phyloP scores from a whole-genome alignment of 2,329 filamentous ascomycete species.

The Fonsecaea erecta region DNA sequence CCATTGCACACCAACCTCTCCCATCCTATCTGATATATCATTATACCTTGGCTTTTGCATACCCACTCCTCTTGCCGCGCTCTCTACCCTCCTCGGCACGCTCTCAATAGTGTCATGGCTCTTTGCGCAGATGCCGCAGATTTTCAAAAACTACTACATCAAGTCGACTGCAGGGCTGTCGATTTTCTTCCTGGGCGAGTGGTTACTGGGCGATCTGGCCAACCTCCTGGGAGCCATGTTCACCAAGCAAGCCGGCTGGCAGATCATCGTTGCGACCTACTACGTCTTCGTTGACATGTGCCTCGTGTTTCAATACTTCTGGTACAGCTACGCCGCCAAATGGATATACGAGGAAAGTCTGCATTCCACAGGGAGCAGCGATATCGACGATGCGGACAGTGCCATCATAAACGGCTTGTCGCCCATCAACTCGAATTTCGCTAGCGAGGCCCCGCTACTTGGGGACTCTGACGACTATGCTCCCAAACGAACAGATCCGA shows the following conservation, averaged over 20 bases:
- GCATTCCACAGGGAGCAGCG: constrained; percentile 38
- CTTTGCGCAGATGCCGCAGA: constrained; percentile 71
- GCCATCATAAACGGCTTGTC: constrained; percentile 46
- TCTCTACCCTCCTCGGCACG: constrained; percentile 64
- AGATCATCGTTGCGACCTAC: constrained; percentile 67
- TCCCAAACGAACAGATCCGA: constrained; percentile 25
- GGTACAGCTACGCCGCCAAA: constrained; percentile 65
- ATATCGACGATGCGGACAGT: constrained; percentile 39
- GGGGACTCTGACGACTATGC: constrained; percentile 20
- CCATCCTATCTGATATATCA: constrained; percentile 62
- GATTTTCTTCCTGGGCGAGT: constrained; percentile 68
- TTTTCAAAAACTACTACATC: constrained; percentile 69
- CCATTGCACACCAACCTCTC: constrained; percentile 64
- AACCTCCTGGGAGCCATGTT: constrained; percentile 68
- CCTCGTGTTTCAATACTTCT: constrained; percentile 67
- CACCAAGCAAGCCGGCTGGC: constrained; percentile 68
- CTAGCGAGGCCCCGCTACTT: constrained; percentile 18
- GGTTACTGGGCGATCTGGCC: constrained; percentile 67
- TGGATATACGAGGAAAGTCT: constrained; percentile 47
- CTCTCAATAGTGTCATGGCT: constrained; percentile 70
- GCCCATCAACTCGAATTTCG: constrained; percentile 42
- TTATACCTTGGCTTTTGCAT: constrained; percentile 66
- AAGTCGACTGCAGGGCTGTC: constrained; percentile 69
- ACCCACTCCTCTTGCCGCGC: constrained; percentile 65
- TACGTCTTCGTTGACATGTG: constrained; percentile 69